Evolutionary conservation across 2,329 filamentous ascomycete species (phyloP).

Genomic region (Claviceps sp.): DNA sequence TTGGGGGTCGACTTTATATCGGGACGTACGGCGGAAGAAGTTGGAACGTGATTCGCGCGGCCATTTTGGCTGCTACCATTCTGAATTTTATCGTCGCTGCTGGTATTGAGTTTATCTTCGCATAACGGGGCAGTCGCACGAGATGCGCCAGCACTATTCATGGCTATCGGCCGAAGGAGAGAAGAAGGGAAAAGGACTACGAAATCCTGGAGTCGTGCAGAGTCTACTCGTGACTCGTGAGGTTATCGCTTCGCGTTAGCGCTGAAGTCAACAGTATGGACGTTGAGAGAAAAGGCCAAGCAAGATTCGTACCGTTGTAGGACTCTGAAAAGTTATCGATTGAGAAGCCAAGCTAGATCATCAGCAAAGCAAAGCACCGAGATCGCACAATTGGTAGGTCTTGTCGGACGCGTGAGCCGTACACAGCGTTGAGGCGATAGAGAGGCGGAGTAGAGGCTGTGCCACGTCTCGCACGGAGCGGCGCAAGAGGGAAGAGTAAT

Average conservation of each 20-base stretch:
- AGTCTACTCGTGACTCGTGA: background rate
- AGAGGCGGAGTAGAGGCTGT: background rate
- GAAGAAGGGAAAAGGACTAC: background rate
- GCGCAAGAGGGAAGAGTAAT: constrained; percentile 2
- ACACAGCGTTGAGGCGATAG: background rate
- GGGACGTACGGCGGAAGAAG: constrained; percentile 5
- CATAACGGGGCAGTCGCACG: constrained; percentile 15
- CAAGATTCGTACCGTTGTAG: background rate
- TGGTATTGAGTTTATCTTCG: constrained; percentile 8
- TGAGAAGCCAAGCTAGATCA: background rate
- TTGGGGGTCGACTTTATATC: constrained; percentile 8
- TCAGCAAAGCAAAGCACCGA: background rate
- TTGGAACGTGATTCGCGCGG: constrained; percentile 1
- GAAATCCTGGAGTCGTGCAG: background rate
- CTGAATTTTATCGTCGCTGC: background rate
- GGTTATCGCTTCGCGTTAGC: background rate
- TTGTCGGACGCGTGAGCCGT: background rate
- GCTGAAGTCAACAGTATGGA: background rate
- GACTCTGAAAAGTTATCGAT: background rate
- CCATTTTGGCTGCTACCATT: constrained; percentile 1
- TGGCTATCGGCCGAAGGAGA: constrained; percentile 11
- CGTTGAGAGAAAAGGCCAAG: background rate
- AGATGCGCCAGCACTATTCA: constrained; percentile 17
- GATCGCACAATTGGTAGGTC: background rate
- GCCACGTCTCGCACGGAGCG: constrained; percentile 4